These are phyloP conservation scores for Pythium periplocum DNA, from an alignment of 352 stramenopile species.

Conservation along the genomic window DNA sequence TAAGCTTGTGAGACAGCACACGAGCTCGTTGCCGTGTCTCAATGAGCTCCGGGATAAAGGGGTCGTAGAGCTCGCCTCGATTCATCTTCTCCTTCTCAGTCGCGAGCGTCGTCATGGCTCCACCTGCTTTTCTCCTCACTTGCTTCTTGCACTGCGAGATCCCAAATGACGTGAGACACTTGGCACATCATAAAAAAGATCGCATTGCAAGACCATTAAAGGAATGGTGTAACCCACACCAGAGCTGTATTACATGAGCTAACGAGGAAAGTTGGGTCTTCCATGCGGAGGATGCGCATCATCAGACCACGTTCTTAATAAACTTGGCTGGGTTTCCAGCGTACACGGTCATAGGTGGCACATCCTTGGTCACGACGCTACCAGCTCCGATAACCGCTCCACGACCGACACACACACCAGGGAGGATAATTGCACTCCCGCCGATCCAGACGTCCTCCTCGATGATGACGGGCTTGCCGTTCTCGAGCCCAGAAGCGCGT, in stretches of 20 bases:
- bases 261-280: slow-evolving; percentile 3
- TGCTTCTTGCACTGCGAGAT: not conserved
- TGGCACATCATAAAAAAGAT: not conserved
- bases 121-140: not conserved
- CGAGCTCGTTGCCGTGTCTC: too few relatives aligned
- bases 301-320: slow-evolving; percentile 31
- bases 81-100: too few relatives aligned
- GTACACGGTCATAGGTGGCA: slow-evolving; percentile 52
- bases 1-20: too few relatives aligned
- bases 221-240: not conserved
- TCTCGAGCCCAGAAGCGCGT: slow-evolving; percentile 38
- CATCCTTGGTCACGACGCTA: slow-evolving; percentile 74
- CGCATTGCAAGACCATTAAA: not conserved
- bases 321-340: slow-evolving; percentile 75
- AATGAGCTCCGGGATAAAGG: too few relatives aligned
- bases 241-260: not conserved
- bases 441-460: slow-evolving; percentile 85
- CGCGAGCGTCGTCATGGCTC: too few relatives aligned
- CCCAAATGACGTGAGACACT: not conserved
- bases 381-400: slow-evolving; percentile 66
- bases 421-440: slow-evolving; percentile 58
- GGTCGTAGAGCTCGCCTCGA: too few relatives aligned
- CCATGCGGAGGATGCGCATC: slow-evolving; percentile 12
- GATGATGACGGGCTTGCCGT: slow-evolving; percentile 68
- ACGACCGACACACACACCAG: slow-evolving; percentile 59